phyloP scores from a whole-genome alignment of 306 rosid genomes.

The Mimosa pudica region DNA sequence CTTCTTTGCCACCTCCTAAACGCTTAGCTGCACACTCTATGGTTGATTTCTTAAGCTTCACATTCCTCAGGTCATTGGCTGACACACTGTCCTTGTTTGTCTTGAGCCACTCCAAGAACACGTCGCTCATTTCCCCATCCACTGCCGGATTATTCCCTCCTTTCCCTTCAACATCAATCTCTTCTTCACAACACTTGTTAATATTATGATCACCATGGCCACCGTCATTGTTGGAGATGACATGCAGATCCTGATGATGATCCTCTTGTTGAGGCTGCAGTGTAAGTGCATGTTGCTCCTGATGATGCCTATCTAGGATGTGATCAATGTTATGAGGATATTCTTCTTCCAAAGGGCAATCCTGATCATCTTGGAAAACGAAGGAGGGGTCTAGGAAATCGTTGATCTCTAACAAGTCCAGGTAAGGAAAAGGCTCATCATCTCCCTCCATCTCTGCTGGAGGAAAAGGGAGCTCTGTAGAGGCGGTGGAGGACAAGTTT shows the following conservation, averaged over 20 bases:
- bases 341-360: slow-evolving; percentile 47
- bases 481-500: slow-evolving; percentile 60
- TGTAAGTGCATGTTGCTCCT: slow-evolving; percentile 27
- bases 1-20: slow-evolving; percentile 91
- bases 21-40: slow-evolving; percentile 83
- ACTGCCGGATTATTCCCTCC: slow-evolving; percentile 4
- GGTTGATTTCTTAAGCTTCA: slow-evolving; percentile 75
- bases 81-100: slow-evolving; percentile 78
- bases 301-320: background rate
- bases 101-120: slow-evolving; percentile 91
- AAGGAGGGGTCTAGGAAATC: slow-evolving; percentile 65
- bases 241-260: slow-evolving; percentile 32
- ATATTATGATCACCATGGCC: background rate
- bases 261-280: slow-evolving; percentile 14
- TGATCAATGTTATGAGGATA: slow-evolving; percentile 6
- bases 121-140: slow-evolving; percentile 72
- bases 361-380: slow-evolving; percentile 53
- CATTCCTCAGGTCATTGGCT: slow-evolving; percentile 83
- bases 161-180: slow-evolving; percentile 11
- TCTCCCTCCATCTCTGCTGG: slow-evolving; percentile 62
- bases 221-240: background rate
- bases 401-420: slow-evolving; percentile 68
- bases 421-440: slow-evolving; percentile 79
- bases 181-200: slow-evolving; percentile 11
- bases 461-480: slow-evolving; percentile 61